Evolutionary conservation across 352 stramenopile genomes (phyloP).

Genomic region (Blastocystis hominis): DNA sequence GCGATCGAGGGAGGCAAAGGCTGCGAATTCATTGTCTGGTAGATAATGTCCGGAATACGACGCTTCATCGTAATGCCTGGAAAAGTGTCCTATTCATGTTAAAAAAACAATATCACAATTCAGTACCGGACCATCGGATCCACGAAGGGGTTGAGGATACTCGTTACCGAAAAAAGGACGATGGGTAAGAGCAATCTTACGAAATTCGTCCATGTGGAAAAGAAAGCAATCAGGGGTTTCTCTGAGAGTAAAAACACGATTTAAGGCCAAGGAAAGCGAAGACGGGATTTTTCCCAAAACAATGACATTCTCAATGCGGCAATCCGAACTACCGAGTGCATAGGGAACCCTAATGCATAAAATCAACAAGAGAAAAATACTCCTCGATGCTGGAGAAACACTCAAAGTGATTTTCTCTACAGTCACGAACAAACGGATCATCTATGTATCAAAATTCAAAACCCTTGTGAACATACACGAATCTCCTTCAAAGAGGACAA

Average conservation of each 20-base stretch:
- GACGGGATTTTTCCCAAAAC: not conserved
- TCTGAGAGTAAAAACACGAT: not conserved
- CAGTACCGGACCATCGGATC: slow-evolving; percentile 20
- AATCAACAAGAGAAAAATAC: not conserved
- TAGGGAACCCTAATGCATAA: not conserved
- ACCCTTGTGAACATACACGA: not conserved
- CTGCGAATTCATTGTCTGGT: not conserved
- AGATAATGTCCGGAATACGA: slow-evolving; percentile 30
- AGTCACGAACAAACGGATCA: not conserved
- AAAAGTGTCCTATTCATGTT: slow-evolving; percentile 7
- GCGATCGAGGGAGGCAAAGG: not conserved
- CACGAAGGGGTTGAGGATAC: not conserved
- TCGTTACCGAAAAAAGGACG: not conserved
- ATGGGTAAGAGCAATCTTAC: not conserved
- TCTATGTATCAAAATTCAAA: not conserved
- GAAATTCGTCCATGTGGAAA: not conserved
- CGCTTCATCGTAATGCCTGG: not conserved
- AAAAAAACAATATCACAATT: not conserved
- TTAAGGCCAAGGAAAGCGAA: not conserved
- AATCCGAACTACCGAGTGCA: not conserved
- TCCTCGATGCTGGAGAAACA: not conserved
- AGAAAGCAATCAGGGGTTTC: not conserved
- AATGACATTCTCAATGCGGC: not conserved
- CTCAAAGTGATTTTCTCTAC: not conserved
- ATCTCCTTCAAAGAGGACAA: not conserved